Evolutionary conservation across 306 rosid genomes (phyloP).

Genomic region (Quercus gilva): DNA sequence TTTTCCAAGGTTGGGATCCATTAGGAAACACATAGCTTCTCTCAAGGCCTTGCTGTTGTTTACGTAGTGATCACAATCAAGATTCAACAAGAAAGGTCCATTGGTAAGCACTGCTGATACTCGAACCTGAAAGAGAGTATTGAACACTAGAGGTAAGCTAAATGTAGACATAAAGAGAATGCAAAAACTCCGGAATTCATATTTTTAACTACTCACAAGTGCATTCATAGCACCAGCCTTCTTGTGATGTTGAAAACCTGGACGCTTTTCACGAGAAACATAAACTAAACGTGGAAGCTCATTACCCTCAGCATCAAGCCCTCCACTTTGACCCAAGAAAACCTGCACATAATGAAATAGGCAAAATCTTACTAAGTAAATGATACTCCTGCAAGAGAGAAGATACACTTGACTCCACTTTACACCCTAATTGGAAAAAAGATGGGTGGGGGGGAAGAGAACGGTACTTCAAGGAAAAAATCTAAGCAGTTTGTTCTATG

Average conservation of each 20-base stretch:
- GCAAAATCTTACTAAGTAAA: conserved; percentile 10
- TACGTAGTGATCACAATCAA: conserved; percentile 98
- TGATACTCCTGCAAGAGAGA: neutral
- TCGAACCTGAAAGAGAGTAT: conserved; percentile 62
- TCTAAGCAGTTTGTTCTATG: too few species aligned
- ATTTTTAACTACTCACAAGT: conserved; percentile 56
- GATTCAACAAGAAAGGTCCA: conserved; percentile 96
- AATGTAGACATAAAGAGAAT: neutral
- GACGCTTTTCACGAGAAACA: conserved; percentile 99
- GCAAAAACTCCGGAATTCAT: neutral
- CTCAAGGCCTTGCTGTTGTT: conserved; percentile 97
- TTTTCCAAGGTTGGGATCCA: conserved; percentile 98
- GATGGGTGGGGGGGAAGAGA: too few species aligned
- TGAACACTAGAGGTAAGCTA: conserved; percentile 3
- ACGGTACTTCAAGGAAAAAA: too few species aligned
- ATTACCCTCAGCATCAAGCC: conserved; percentile 90
- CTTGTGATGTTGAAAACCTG: conserved; percentile 98
- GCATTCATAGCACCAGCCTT: conserved; percentile 99
- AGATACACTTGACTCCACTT: neutral
- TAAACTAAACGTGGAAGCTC: conserved; percentile 92
- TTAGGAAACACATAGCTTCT: conserved; percentile 97
- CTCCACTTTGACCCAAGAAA: conserved; percentile 98
- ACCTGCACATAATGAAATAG: conserved; percentile 47
- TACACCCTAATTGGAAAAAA: neutral
- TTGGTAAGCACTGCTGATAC: conserved; percentile 98